Conservation (phyloP, 306 rosid species). For the Rosa rugosa region DNA sequence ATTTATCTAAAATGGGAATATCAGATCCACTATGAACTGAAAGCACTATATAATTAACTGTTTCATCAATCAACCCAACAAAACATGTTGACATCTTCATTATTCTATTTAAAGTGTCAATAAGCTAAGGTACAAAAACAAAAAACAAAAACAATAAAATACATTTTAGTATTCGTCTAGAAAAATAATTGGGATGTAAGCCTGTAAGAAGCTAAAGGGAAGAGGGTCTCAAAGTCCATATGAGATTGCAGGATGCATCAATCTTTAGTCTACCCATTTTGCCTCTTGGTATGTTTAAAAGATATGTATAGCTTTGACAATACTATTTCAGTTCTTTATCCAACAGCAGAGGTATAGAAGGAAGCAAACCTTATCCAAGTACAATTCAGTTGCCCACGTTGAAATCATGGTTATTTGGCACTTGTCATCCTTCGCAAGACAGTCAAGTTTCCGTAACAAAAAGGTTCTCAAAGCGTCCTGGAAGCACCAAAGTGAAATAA, state of each 20-base stretch:
- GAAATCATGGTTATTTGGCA: conserved; percentile 99
- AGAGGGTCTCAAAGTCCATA: neutral
- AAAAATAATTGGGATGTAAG: neutral
- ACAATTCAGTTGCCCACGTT: conserved; percentile 94
- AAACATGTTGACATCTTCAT: neutral
- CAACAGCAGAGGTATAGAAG: conserved; percentile 28
- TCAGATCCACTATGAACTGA: conserved; percentile 29
- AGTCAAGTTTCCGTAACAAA: conserved; percentile 85
- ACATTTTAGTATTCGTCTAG: neutral
- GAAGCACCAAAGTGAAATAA: conserved; percentile 29
- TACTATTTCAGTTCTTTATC: conserved; percentile 11
- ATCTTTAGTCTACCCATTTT: neutral
- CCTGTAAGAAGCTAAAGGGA: neutral
- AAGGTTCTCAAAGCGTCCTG: conserved; percentile 96
- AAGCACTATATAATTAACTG: conserved; percentile 8
- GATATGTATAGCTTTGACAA: neutral
- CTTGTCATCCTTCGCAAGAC: conserved; percentile 76
- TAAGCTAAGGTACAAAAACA: neutral
- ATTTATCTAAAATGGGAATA: conserved; percentile 61
- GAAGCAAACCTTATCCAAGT: conserved; percentile 81
- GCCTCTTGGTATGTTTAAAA: neutral
- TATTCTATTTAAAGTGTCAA: conserved; percentile 1
- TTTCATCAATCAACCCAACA: neutral
- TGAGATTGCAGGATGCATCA: conserved; percentile 5
- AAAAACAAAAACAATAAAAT: neutral